These are phyloP conservation scores for Aurinia saxatilis DNA, from an alignment of 345 rosid species.

Conservation along the genomic window DNA sequence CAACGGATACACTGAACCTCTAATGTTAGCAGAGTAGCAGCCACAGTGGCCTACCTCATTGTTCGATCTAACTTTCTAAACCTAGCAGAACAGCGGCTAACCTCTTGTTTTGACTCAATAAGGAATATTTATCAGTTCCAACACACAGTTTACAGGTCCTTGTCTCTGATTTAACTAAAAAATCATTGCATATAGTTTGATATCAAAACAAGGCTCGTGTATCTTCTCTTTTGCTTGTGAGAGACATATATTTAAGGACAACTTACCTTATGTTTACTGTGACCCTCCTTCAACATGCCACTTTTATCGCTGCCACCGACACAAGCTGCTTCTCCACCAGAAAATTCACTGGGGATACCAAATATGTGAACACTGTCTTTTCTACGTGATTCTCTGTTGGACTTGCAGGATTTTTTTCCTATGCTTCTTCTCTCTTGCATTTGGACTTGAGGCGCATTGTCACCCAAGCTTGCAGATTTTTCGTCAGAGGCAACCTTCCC, in stretches of 20 bases:
- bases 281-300: constrained; percentile 23
- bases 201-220: too few relatives aligned
- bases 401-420: constrained; percentile 35
- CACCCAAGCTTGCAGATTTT: constrained; percentile 27
- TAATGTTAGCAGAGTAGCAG: not conserved
- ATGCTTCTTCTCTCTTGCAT: constrained; percentile 38
- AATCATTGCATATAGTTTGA: too few relatives aligned
- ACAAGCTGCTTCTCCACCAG: constrained; percentile 19
- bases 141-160: not conserved
- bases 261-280: constrained; percentile 40
- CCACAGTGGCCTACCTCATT: too few relatives aligned
- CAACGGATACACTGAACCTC: too few relatives aligned
- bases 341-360: constrained; percentile 31
- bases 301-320: constrained; percentile 13
- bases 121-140: too few relatives aligned
- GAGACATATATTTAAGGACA: not conserved
- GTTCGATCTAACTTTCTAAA: too few relatives aligned
- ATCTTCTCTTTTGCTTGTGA: not conserved
- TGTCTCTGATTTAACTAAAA: too few relatives aligned
- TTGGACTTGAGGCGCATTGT: constrained; percentile 34
- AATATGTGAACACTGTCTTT: constrained; percentile 26
- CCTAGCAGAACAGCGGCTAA: too few relatives aligned
- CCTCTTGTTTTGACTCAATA: too few relatives aligned
- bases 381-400: constrained; percentile 39
- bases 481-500: constrained; percentile 28